These are phyloP conservation scores for Micractinium conductrix DNA, from an alignment of 139 green algal genomes.

Conservation along the genomic window DNA sequence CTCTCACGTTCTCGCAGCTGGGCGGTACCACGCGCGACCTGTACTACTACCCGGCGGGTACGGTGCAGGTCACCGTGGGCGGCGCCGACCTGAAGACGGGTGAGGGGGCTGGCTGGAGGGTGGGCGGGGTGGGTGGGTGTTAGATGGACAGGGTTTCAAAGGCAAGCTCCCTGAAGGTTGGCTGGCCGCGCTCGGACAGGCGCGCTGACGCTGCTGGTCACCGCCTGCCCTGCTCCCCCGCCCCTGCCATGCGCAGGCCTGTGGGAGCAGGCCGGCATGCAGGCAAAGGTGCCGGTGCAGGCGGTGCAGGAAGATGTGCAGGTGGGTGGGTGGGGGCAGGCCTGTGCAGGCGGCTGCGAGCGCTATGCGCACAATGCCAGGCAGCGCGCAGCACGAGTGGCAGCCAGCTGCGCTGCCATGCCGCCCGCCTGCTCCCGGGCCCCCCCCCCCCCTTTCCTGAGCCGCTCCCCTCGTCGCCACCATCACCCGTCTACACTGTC, in stretches of 20 bases:
- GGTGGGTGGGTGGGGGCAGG: neutral
- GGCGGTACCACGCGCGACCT: conserved; percentile 58
- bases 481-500: neutral
- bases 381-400: neutral
- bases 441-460: neutral
- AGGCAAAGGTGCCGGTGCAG: conserved; percentile 56
- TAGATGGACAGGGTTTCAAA: neutral
- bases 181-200: neutral
- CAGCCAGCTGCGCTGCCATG: no score
- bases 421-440: neutral
- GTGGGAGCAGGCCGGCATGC: conserved; percentile 71
- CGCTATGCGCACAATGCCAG: neutral
- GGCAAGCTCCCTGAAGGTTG: neutral
- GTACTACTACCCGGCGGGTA: conserved; percentile 68
- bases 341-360: neutral
- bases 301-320: conserved; percentile 19
- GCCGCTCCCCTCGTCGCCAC: neutral
- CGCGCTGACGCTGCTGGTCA: neutral
- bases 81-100: neutral
- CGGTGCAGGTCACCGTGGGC: conserved; percentile 10
- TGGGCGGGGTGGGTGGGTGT: neutral
- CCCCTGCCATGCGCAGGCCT: conserved; percentile 25
- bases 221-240: no score
- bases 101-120: neutral
- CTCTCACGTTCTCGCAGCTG: no score